Evolutionary conservation across 306 rosid genomes (phyloP).

Genomic region (Glycine latifolia): DNA sequence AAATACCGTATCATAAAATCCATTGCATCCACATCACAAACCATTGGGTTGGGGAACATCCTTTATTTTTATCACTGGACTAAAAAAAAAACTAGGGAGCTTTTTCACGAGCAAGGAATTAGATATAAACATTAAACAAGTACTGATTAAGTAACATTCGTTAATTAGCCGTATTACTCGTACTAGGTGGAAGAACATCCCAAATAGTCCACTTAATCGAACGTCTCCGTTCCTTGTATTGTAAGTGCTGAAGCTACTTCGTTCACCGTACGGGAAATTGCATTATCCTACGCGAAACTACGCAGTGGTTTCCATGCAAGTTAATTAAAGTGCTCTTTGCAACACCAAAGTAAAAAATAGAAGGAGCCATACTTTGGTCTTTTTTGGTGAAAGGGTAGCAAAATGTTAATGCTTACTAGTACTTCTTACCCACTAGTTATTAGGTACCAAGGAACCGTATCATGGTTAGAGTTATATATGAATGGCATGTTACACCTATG

Average conservation of each 20-base stretch:
- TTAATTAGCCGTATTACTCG: not conserved
- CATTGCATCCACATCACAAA: too few species aligned
- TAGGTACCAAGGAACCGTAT: too few species aligned
- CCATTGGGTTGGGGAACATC: too few species aligned
- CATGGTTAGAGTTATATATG: conserved; percentile 12
- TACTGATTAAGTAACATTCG: not conserved
- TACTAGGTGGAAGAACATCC: conserved; percentile 1
- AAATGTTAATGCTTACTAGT: not conserved
- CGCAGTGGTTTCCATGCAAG: conserved; percentile 46
- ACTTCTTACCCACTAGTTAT: not conserved
- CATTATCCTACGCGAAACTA: conserved; percentile 47
- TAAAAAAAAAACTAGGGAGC: too few species aligned
- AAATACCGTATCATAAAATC: too few species aligned
- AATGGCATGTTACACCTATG: conserved; percentile 26
- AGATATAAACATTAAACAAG: too few species aligned
- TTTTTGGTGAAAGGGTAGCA: not conserved
- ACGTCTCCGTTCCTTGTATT: not conserved
- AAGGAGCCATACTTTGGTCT: conserved; percentile 2
- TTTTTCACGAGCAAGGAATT: not conserved
- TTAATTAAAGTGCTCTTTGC: not conserved
- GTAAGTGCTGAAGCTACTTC: conserved; percentile 31
- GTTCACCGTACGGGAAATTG: conserved; percentile 17
- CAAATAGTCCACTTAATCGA: conserved; percentile 8
- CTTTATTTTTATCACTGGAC: too few species aligned
- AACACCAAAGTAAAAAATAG: not conserved